phyloP scores from a whole-genome alignment of 2,329 filamentous ascomycete genomes.

The Calonectria henricotiae region DNA sequence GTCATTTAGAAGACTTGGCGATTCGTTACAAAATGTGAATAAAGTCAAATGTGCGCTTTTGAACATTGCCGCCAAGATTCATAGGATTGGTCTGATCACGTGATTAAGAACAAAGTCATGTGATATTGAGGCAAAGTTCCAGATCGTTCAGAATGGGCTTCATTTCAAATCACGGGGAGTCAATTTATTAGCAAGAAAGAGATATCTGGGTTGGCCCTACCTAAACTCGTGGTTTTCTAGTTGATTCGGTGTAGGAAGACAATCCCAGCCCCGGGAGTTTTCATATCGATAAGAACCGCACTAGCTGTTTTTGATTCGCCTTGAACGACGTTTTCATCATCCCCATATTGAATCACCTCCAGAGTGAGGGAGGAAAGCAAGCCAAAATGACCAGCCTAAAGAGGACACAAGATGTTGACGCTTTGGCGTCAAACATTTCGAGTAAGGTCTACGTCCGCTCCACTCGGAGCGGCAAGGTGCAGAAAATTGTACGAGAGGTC shows the following conservation, averaged over 20 bases:
- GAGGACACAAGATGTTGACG: constrained; percentile 68
- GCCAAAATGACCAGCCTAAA: constrained; percentile 77
- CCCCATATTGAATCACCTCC: constrained; percentile 33
- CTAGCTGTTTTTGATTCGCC: constrained; percentile 48
- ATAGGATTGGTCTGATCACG: constrained; percentile 4
- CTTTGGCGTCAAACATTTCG: constrained; percentile 81
- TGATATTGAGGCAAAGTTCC: constrained; percentile 29
- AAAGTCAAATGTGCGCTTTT: neutral
- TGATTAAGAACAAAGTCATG: constrained; percentile 20
- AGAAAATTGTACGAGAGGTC: constrained; percentile 97
- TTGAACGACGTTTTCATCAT: constrained; percentile 46
- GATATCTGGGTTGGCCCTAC: neutral
- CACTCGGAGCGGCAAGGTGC: constrained; percentile 95
- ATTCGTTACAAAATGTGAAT: too few relatives aligned
- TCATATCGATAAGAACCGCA: constrained; percentile 56
- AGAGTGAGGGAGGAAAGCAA: constrained; percentile 22
- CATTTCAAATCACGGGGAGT: constrained; percentile 27
- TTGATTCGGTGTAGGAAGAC: neutral
- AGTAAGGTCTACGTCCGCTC: constrained; percentile 98
- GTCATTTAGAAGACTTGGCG: neutral
- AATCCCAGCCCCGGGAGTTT: neutral
- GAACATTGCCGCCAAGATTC: neutral
- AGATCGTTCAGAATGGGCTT: constrained; percentile 8
- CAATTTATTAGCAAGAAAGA: constrained; percentile 15
- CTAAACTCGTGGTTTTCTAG: neutral